Evolutionary conservation across 805 yeast species (phyloP), one percentile per base, ranked within the genome.

Genomic region (Lipomyces anomalus): DNA sequence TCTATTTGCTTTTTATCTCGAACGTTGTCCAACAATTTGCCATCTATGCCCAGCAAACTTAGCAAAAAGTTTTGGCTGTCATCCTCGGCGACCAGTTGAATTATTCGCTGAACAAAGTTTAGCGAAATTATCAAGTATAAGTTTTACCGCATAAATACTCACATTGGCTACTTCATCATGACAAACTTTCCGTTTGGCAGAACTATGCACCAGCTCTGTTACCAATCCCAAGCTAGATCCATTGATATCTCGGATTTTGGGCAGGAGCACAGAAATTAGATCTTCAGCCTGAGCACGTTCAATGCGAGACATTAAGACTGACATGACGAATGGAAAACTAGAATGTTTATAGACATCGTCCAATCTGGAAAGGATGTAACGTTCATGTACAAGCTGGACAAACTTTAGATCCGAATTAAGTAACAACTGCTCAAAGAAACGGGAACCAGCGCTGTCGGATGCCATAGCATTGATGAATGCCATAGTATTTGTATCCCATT

Each of bases 391-490:
- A 56, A 95, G 74, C 57, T 81, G 84, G 18, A 84, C 75, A 60
- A 78, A 80, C 53, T 78, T 82, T 51, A 75, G 66, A 53, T 92
- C 79, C 50, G 82, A 80, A 47, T 74, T 75, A 39, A 74, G 76
- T 42, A 89, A 70, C 7, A 80, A 74, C 17, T 80, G 74, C 63
- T 92, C 87, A 22, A 90, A 70, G 68, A 92, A 90, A 65, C 88
- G 97, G 1, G 95, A 83, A 0, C 97, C 98, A n/a, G 89, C 86
- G 1, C 94, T 71, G 60, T 88, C 95, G 6, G 92, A 78, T 30
- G 90, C 67, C 44, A 89, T 70, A 58, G 83, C 84, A 61, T 88
- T 95, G 24, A 89, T 80, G 62, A 84, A 88, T 0, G 92, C 41
- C 11, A 26, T 9, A 9, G 30, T 26, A 13, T 13, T 26, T 13